A percentile compares a stretch with the other conserved stretches of the same genome.
Conservation (phyloP, 2,329 filamentous ascomycete genomes). For the Fusarium graminum region DNA sequence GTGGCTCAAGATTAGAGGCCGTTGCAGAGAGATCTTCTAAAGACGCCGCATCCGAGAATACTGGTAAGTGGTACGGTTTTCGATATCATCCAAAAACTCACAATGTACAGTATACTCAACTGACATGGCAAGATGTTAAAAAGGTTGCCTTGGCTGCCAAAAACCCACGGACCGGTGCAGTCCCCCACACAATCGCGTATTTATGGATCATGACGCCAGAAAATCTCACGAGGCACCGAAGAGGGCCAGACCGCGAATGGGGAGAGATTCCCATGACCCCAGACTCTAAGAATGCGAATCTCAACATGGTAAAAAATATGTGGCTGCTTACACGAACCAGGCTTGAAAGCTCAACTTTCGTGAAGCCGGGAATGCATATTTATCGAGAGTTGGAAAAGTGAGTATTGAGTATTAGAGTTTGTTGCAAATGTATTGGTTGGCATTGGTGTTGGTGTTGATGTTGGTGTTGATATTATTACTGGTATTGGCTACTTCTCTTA, state of each 20-base stretch:
- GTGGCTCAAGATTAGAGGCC: not conserved
- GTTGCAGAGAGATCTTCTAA: not conserved
- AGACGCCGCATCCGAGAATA: not conserved
- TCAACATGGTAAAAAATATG: conserved; percentile 7
- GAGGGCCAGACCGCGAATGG: conserved; percentile 19
- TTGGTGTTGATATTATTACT: too few species aligned
- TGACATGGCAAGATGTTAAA: conserved; percentile 21
- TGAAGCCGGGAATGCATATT: not conserved
- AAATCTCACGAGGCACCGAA: not conserved
- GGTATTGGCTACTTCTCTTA: not conserved
- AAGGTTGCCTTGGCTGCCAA: conserved; percentile 4
- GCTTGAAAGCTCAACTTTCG: conserved; percentile 12
- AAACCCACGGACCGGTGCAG: not conserved
- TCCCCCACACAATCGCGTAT: conserved; percentile 15
- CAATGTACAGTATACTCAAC: conserved; percentile 21
- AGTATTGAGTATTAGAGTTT: not conserved
- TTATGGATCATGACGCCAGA: conserved; percentile 27
- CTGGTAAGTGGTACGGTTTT: conserved; percentile 37
- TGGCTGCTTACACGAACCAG: conserved; percentile 20
- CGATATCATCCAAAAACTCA: conserved; percentile 21
- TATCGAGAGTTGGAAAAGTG: not conserved
- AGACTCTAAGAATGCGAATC: not conserved
- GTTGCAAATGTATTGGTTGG: not conserved
- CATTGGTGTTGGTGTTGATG: too few species aligned
- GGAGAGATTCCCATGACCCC: not conserved